phyloP scores from a whole-genome alignment of 352 stramenopile genomes.

The Phytopythium vexans region DNA sequence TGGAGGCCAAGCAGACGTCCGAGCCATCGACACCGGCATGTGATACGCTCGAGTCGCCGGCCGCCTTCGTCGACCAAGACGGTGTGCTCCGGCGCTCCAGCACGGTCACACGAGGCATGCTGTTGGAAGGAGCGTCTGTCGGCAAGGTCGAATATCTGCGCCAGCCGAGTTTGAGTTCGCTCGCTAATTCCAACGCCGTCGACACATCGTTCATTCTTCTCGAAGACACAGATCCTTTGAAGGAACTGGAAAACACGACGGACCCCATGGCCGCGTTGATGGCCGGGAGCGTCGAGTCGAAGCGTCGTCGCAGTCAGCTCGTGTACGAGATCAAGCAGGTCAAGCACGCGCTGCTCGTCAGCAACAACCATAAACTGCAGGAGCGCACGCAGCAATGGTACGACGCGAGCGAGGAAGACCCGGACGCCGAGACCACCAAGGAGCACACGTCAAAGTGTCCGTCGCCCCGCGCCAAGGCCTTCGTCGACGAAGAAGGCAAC shows the following conservation, averaged over 20 bases:
- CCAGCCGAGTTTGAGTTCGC: no score
- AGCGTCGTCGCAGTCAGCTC: slow-evolving; percentile 19
- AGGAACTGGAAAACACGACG: no score
- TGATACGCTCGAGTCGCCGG: slow-evolving; percentile 14
- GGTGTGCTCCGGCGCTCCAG: slow-evolving; percentile 30
- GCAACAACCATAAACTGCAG: slow-evolving; percentile 13
- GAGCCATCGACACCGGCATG: not conserved
- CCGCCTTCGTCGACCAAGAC: slow-evolving; percentile 31
- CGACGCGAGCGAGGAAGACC: slow-evolving; percentile 20
- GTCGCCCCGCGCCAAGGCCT: slow-evolving; percentile 20
- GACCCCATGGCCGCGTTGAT: no score
- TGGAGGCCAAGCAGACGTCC: no score
- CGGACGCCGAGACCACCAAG: slow-evolving; percentile 22
- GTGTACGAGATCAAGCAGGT: slow-evolving; percentile 13
- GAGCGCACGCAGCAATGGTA: slow-evolving; percentile 30
- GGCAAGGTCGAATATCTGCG: slow-evolving; percentile 15
- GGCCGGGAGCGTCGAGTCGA: not conserved
- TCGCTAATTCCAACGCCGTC: no score
- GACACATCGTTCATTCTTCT: no score
- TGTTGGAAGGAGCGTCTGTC: slow-evolving; percentile 14
- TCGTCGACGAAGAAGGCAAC: slow-evolving; percentile 34
- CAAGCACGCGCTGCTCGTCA: slow-evolving; percentile 21
- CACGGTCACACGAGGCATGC: slow-evolving; percentile 12
- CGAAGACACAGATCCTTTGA: no score
- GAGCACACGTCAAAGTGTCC: slow-evolving; percentile 19